Base-by-base conservation (phyloP, 805 yeast genomes). In the Pachysolen tannophilus region DNA sequence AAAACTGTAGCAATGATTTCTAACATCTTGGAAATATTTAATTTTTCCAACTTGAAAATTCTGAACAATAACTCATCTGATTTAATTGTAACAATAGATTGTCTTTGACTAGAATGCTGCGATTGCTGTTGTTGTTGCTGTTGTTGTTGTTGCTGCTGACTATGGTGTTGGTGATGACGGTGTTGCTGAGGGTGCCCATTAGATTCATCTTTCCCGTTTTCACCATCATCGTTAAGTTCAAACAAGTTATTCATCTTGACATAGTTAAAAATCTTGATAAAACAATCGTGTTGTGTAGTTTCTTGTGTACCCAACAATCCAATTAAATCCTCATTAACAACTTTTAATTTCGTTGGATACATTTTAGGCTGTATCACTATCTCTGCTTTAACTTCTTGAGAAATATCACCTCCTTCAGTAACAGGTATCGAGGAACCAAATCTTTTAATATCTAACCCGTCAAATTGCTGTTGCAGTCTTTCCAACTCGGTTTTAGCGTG, bases 391-490 rank as follows among this genome's bases (percentile, higher is more conserved):
- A 88, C 61, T 38, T 78, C 78, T 39, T 67, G 69, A 17, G 65
- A 60, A 7, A 19, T 18, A 13, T 35, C 39, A 2, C 48, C 35
- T 7, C 37, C 43, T 5, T 48, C 49, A 16, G 29, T 30, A 16
- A 51, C 53, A 5, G 57, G 55, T 24, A 58, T 43, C 15, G 61
- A 56, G 5, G 55, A 46, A 3, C 97, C 97, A 13, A 70, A 63
- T 48, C 98, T 75, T 49, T 82, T 82, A 37, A 92, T 73, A 52
- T 88, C 97, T 38, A 92, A 60, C 1, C 94, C 97, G 56, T 92
- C 97, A 53, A 90, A 90, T 35, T 77, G 64, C 39, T 54, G 58
- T 32, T 52, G 45, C 39, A 48, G 46, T 33, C 56, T 48, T 43
- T 58, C 57, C 9, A 43, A 33, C 29, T 56, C 56, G 32, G 53